phyloP scores from a whole-genome alignment of 202 grass and related monocot genomes.

The Zoysia matrella region DNA sequence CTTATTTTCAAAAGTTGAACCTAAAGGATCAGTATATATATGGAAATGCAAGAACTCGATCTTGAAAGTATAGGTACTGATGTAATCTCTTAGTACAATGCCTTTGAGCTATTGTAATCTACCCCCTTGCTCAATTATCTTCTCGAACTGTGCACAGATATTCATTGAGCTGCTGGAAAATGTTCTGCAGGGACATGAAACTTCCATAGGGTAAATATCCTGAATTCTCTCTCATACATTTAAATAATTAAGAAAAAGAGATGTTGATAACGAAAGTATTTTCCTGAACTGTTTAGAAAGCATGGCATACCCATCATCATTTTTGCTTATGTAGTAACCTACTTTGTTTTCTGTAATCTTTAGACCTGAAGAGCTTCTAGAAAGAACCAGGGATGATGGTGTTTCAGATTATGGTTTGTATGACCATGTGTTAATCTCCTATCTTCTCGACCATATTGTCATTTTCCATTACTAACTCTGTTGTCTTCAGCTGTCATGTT shows the following conservation, averaged over 20 bases:
- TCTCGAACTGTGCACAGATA: constrained; percentile 56
- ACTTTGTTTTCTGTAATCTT: constrained; percentile 49
- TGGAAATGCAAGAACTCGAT: constrained; percentile 3
- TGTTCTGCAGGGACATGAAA: constrained; percentile 71
- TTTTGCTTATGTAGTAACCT: constrained; percentile 48
- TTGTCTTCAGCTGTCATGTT: constrained; percentile 89
- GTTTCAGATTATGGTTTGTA: constrained; percentile 94
- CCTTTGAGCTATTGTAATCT: neutral
- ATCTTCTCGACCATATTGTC: constrained; percentile 22
- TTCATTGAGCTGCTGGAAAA: constrained; percentile 86
- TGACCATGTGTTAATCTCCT: constrained; percentile 24
- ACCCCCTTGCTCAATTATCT: constrained; percentile 24
- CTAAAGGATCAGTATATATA: neutral
- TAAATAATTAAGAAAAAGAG: constrained; percentile 7
- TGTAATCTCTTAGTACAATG: neutral
- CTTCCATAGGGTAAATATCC: constrained; percentile 76
- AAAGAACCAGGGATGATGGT: constrained; percentile 66
- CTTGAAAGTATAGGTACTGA: neutral
- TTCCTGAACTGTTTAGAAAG: constrained; percentile 6
- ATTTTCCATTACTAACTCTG: constrained; percentile 29
- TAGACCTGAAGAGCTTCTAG: constrained; percentile 86
- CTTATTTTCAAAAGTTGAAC: constrained; percentile 14
- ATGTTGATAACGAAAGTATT: neutral
- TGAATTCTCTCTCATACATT: constrained; percentile 20
- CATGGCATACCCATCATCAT: constrained; percentile 27